Base-by-base conservation (phyloP, 2,329 filamentous ascomycete species). In the Daldinia eschscholtzii region DNA sequence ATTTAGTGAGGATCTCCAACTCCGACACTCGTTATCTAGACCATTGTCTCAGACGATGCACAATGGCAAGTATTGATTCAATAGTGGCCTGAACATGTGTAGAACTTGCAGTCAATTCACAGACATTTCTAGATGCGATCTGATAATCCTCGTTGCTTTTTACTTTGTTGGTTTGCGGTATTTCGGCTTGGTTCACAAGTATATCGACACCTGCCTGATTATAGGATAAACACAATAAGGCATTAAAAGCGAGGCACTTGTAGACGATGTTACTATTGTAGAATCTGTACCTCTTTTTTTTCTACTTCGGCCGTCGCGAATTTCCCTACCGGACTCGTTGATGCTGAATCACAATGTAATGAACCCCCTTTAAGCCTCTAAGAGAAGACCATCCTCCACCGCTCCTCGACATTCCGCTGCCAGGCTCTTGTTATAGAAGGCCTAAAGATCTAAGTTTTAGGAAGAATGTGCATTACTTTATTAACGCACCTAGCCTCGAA, bases 361-460 rank as follows among this genome's bases (percentile, higher is more conserved):
- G 15, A n/a, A 6, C 48, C 48, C 9, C 15, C 28, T 53, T 52
- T 52, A n/a, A 13, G 13, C 5, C 6, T 35, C 9, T 9, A 35
- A 6, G 7, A 35, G 39, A 18, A 35, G 35, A 44, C 26, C 10
- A 23, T 7, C 35, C 37, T 44, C 39, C 23, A 12, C 1, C n/a
- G 4, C 7, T n/a, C 1, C 12, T 48, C 33, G 13, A 12, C 33
- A 10, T 57, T 18, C 1, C 18, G 20, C 30, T 18, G 9, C 39
- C 13, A 13, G 6, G 7, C 10, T 23, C 6, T 41, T 18, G 12
- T 55, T 65, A 63, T 59, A 57, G 57, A 59, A 46, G 20, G 15
- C 23, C 18, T 7, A 30, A 23, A 20, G 41, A 5, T 50, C 30
- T 15, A 26, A 6, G 15, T 26, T n/a, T 26, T 39, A 23, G n/a